Conservation (phyloP, 2,329 filamentous ascomycete species). For the Myriosclerotinia duriaeana region DNA sequence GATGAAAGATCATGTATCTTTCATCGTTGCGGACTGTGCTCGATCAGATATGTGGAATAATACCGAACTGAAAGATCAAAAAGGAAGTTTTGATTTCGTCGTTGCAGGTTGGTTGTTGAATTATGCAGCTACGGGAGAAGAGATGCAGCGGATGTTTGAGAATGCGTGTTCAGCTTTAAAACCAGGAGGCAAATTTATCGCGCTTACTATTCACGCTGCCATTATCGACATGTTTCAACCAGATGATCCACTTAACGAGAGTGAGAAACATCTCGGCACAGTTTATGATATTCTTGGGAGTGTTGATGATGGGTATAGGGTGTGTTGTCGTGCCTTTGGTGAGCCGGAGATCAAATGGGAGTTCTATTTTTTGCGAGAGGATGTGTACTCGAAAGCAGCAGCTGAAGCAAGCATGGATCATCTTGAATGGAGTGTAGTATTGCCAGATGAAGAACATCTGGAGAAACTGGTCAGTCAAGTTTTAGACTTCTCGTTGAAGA, state of each 20-base stretch:
- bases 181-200: conserved; percentile 3
- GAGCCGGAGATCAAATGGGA: neutral
- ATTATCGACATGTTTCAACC: conserved; percentile 3
- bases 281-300: neutral
- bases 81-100: conserved; percentile 6
- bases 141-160: conserved; percentile 8
- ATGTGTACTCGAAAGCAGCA: conserved; percentile 10
- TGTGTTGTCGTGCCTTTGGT: neutral
- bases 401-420: neutral
- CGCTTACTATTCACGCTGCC: conserved; percentile 3
- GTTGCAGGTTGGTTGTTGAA: conserved; percentile 7
- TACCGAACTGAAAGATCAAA: neutral
- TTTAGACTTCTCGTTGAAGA: no score
- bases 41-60: conserved; percentile 5
- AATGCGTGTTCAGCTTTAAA: neutral
- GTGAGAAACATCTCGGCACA: neutral
- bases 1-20: conserved; percentile 4
- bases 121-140: conserved; percentile 6
- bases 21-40: conserved; percentile 1
- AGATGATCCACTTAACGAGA: neutral
- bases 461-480: neutral
- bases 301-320: neutral
- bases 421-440: conserved; percentile 10
- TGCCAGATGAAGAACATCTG: neutral
- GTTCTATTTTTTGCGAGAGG: conserved; percentile 12